Evolutionary conservation across 2,329 filamentous ascomycete species (phyloP), one percentile per base, ranked within the genome.

Genomic region (Venturia oleaginea): DNA sequence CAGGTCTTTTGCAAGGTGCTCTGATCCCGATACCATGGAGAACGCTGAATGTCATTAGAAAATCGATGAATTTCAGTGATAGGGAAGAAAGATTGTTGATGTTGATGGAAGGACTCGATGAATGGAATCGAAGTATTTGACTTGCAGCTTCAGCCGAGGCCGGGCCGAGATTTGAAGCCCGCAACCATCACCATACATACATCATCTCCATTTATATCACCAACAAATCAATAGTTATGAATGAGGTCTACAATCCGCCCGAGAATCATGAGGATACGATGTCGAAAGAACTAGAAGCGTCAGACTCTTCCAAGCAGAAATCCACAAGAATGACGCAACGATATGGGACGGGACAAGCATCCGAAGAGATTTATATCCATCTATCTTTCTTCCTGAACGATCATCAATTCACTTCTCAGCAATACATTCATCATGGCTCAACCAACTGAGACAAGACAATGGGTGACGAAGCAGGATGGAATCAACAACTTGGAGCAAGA

Each of bases 381-480:
- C 3, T 27, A 32, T 57, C 51, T 57, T 22, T 32, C 10, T 27
- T 8, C 2, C 30, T 57, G 15, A 34, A 32, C 30, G 22, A 8
- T 5, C 27, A n/a, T n/a, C 30, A 0, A 11, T 34, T 17, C 11
- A n/a, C 5, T 19, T 22, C 5, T 34, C 51, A n/a, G 17, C 5
- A 19, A 11, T 8, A 8, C 5, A 8, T 57, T 11, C 30, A 34
- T 13, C 8, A 57, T 57, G 51, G 51, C 27, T n/a, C 51, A 34
- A 57, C 51, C 51, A 34, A 34, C 59, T 17, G 30, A 64, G 30
- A 64, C 43, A 19, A 42, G 46, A 19, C 63, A 64, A 51, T 64
- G 63, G 54, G 63, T 64, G 37, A 64, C 57, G 6, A 54, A 48
- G 22, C 63, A 64, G 27, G 54, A 81, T 59, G 74, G 77, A 46